These are phyloP conservation scores for Posidonia australis DNA, from an alignment of 106 monocot genomes.

Conservation along the genomic window DNA sequence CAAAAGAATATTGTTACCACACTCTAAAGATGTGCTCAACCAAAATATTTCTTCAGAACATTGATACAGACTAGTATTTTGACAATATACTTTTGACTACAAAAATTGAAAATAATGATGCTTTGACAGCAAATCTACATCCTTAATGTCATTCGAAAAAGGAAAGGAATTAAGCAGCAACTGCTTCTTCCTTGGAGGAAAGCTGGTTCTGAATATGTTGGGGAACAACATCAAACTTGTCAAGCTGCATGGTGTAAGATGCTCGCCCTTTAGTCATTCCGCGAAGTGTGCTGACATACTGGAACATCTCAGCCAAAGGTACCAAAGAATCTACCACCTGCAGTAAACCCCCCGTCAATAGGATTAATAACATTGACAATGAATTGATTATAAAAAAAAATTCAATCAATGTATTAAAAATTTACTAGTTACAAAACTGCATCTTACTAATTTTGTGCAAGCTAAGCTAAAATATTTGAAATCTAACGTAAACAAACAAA, in stretches of 20 bases:
- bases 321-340: slow-evolving; percentile 96
- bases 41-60: too few relatives aligned
- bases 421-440: too few relatives aligned
- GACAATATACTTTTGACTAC: neutral
- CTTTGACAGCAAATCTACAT: neutral
- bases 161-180: slow-evolving; percentile 35
- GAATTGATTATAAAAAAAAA: too few relatives aligned
- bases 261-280: slow-evolving; percentile 97
- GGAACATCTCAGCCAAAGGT: slow-evolving; percentile 97
- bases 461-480: too few relatives aligned
- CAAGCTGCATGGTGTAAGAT: slow-evolving; percentile 89
- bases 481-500: too few relatives aligned
- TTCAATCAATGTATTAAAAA: too few relatives aligned
- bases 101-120: neutral
- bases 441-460: too few relatives aligned
- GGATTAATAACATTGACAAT: too few relatives aligned
- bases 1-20: too few relatives aligned
- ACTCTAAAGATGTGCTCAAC: too few relatives aligned
- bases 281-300: slow-evolving; percentile 84
- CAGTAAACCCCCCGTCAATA: slow-evolving; percentile 2
- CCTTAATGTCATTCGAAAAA: neutral
- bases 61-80: neutral
- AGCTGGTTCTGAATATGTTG: slow-evolving; percentile 91
- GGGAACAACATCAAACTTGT: slow-evolving; percentile 84
- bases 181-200: slow-evolving; percentile 52